Base-by-base conservation (phyloP, 208 protist species). In the Angomonas ambiguus region DNA sequence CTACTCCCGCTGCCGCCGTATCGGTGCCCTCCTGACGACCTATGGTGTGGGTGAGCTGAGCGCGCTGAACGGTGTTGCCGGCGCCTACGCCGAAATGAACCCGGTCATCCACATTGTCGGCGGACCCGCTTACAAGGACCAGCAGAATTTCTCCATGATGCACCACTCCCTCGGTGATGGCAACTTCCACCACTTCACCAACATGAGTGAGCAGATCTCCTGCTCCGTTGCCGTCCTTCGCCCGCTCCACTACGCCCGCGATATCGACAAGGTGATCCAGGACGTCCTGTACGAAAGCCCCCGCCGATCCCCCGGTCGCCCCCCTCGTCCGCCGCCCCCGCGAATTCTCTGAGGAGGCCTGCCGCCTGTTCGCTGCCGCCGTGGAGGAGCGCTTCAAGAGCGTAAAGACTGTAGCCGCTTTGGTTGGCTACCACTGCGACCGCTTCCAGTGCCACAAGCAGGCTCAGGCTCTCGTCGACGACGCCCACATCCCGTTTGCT, bases 11-110 rank as follows among this genome's bases (percentile, higher is more conserved):
- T 69, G 57, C 65, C 77, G 77, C 74, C 64, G 69, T 70, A 67
- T 83, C 67, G 77, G 69, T 18, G 77, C 71, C 8, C 33, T 83
- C 33, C 59, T 83, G 56, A 83, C 77, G 62, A 79, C 77, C 67
- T 83, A 83, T 71, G 72, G 77, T 55, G 73, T 79, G 32, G 77
- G 77, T 42, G 72, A 83, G 77, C 77, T 83, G 41, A 77, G 73
- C 68, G 73, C 69, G 5, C 28, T 84, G 34, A 80, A 84, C 72
- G 75, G 67, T 61, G 67, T 84, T 34, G 74, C 65, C 49, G 74
- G 72, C 22, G 5, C 69, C 28, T 67, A 56, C 33, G 68, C 74
- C 11, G 74, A 84, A 63, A 13, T 41, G 67, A 67, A 64, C 62
- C 74, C 74, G 5, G 71, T 78, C 42, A 55, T 80, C 51, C 74